Evolutionary conservation across 1,284 basidiomycete genomes (phyloP), one percentile per base, ranked within the genome.

Genomic region (Cryptococcus amylolentus): DNA sequence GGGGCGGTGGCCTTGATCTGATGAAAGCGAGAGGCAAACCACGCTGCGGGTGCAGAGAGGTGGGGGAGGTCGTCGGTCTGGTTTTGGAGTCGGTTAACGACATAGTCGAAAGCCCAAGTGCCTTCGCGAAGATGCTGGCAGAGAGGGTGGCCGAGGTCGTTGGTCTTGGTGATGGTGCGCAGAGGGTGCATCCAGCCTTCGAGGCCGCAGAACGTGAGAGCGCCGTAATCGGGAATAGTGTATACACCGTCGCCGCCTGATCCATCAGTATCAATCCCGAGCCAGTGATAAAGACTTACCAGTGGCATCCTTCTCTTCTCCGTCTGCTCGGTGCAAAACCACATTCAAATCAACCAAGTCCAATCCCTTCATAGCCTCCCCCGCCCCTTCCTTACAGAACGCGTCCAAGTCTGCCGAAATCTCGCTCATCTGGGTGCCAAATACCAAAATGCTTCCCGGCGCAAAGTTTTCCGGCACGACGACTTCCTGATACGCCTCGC

Each of bases 111-210:
- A 3, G 93, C 87, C 93, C 94, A 97, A 12, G 82, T 81, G 6
- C 94, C 93, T 48, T 88, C 82, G 57, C 94, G 83, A 54, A 97
- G 76, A 73, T 97, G 90, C 9, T 81, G 86, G 68, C 91, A 95
- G 5, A 97, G 81, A 0, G 91, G 84, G 73, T 96, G 91, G 0
- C 94, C 93, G 7, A 97, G 82, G 71, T 97, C 92, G 73, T 96
- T 97, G 69, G 84, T 83, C 60, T 81, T 80, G 84, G 93, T 92
- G 69, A 96, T 84, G 58, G 86, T 83, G 42, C 84, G 81, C 52
- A 97, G 79, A 0, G 86, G 86, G 62, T 88, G 84, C 91, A 97
- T 96, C 91, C 92, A 97, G 1, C 93, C 94, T 73, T 97, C 91
- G 50, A 97, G 76, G 28, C 93, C 93, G 69, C 91, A 96, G 76